Conservation (phyloP, 2,329 filamentous ascomycete genomes). For the Xylaria sp. region DNA sequence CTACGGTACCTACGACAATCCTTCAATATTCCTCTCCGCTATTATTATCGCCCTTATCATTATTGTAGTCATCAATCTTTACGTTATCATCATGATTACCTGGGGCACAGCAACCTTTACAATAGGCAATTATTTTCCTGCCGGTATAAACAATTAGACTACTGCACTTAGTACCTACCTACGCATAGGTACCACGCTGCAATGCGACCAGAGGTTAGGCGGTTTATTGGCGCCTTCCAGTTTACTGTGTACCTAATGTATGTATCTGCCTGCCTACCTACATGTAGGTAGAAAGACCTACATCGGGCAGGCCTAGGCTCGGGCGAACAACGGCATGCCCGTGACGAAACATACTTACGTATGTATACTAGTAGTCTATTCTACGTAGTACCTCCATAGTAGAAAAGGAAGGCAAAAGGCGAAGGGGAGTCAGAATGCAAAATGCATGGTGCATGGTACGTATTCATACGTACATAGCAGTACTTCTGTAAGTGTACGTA, state of each 20-base stretch:
- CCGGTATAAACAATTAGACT: not conserved
- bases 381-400: no score
- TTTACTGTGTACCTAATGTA: no score
- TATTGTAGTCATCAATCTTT: not conserved
- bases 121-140: not conserved
- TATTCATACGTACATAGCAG: no score
- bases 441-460: no score
- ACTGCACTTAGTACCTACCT: not conserved
- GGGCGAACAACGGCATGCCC: not conserved
- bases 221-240: not conserved
- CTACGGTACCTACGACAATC: not conserved
- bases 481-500: no score
- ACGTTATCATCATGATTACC: not conserved
- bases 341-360: no score
- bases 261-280: no score
- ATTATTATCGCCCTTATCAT: constrained; percentile 19
- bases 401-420: not conserved
- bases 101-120: not conserved
- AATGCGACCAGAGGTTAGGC: not conserved
- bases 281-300: no score
- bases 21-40: constrained; percentile 21
- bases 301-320: not conserved
- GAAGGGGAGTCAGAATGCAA: not conserved
- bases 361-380: no score
- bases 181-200: constrained; percentile 4